Evolutionary conservation across 2,329 filamentous ascomycete genomes (phyloP), one percentile per base, ranked within the genome.

Genomic region (Colletotrichum tabaci): DNA sequence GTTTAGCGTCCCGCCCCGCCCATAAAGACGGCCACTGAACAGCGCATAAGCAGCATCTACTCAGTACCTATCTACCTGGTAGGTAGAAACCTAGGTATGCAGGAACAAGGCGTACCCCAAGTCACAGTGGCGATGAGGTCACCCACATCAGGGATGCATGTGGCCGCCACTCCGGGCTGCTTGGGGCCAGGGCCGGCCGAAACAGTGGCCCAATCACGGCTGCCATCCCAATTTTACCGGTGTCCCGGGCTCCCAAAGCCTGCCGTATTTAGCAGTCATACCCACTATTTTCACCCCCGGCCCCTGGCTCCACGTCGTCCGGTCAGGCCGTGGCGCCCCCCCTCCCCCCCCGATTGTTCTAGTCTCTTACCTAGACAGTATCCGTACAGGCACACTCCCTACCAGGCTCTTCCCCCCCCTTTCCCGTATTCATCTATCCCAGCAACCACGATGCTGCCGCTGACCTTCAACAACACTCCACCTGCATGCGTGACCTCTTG

Each of bases 161-260:
- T 38, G 56, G 62, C 56, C 66, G 61, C 61, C 53, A 47, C 60
- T 49, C 56, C 40, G 62, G 62, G 61, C 61, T 55, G 40, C 60
- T 56, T 61, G 30, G 62, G 56, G 62, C 40, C 47, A 55, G 47
- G 49, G 16, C 40, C 26, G 67, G 21, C 55, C 38, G 26, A 56
- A 67, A 67, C 63, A 61, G 21, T 12, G 30, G n/a, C 50, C 63
- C 67, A 71, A 67, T 71, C 63, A 71, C 57, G 56, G 50, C 63
- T 61, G 62, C 18, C 63, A 52, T 67, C 64, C 44, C 50, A 38
- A 46, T 62, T 67, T 62, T 62, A 52, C 67, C 67, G 63, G 62
- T 56, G 55, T 23, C 47, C 47, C 62, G 62, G 47, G 62, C 63
- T 63, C 49, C 56, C 40, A 66, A 49, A 46, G 61, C 52, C 13